phyloP scores from a whole-genome alignment of 169 alveolate species.

The Blepharisma undulans region DNA sequence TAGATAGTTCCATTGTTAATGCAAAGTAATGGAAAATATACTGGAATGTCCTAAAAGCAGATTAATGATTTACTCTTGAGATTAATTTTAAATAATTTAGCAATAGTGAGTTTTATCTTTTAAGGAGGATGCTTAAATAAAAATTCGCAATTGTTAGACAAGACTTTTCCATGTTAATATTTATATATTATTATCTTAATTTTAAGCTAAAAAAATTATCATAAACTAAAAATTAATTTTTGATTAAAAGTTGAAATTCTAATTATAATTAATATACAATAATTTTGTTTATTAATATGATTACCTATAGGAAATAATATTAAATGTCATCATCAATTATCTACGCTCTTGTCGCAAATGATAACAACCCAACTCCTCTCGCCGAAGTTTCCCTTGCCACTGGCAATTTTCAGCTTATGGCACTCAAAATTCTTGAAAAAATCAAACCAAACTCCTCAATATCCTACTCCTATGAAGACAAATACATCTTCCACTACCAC shows the following conservation, averaged over 20 bases:
- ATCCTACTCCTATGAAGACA: constrained; percentile 9
- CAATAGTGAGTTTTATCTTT: too few relatives aligned
- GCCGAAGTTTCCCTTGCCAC: constrained; percentile 10
- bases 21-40: neutral
- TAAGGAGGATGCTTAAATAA: too few relatives aligned
- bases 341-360: constrained; percentile 26
- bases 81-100: too few relatives aligned
- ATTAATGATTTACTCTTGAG: neutral
- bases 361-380: neutral
- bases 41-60: neutral
- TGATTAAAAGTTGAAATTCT: too few relatives aligned
- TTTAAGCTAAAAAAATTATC: neutral
- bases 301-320: neutral
- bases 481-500: constrained; percentile 29
- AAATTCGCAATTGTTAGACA: neutral
- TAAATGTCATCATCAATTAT: neutral
- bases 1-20: neutral
- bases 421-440: constrained; percentile 9
- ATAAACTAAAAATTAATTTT: too few relatives aligned
- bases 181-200: neutral
- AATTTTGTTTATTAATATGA: neutral
- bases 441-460: neutral
- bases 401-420: constrained; percentile 2
- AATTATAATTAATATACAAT: too few relatives aligned
- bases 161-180: neutral